These are phyloP conservation scores for Fomitopsis betulina DNA, from an alignment of 1,284 basidiomycete genomes.

Conservation along the genomic window DNA sequence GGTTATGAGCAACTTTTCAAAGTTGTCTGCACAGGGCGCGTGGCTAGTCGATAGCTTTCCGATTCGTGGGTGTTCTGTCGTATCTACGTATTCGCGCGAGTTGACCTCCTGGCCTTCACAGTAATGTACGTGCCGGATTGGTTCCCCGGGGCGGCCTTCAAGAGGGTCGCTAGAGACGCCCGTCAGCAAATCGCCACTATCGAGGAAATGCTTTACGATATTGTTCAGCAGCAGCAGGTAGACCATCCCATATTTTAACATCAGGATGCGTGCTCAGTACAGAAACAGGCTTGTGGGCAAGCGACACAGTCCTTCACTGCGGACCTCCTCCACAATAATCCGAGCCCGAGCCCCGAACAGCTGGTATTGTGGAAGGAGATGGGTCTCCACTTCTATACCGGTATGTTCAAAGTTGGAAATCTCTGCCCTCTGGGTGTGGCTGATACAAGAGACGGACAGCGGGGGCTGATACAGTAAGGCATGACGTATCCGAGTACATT, in stretches of 20 bases:
- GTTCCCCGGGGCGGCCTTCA: slow-evolving; percentile 12
- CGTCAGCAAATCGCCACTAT: background rate
- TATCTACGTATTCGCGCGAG: background rate
- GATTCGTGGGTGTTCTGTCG: background rate
- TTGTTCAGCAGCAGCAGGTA: slow-evolving; percentile 1
- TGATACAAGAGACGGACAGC: background rate
- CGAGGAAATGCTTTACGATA: background rate
- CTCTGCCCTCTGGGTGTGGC: background rate
- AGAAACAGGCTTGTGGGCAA: background rate
- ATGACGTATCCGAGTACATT: background rate
- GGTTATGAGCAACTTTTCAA: background rate
- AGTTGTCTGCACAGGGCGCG: slow-evolving; percentile 9
- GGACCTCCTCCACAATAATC: background rate
- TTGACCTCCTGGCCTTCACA: background rate
- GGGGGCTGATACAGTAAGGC: slow-evolving; percentile 1
- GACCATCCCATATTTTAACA: background rate
- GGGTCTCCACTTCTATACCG: background rate
- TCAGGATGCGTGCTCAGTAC: background rate
- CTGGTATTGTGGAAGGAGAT: background rate
- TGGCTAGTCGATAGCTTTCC: slow-evolving; percentile 18
- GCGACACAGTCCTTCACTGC: background rate
- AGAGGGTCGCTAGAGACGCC: slow-evolving; percentile 7
- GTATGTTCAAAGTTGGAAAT: background rate
- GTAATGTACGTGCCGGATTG: slow-evolving; percentile 9
- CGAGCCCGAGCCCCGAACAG: background rate